Conservation (phyloP, 1,284 basidiomycete genomes). For the Ustilago bromivora region DNA sequence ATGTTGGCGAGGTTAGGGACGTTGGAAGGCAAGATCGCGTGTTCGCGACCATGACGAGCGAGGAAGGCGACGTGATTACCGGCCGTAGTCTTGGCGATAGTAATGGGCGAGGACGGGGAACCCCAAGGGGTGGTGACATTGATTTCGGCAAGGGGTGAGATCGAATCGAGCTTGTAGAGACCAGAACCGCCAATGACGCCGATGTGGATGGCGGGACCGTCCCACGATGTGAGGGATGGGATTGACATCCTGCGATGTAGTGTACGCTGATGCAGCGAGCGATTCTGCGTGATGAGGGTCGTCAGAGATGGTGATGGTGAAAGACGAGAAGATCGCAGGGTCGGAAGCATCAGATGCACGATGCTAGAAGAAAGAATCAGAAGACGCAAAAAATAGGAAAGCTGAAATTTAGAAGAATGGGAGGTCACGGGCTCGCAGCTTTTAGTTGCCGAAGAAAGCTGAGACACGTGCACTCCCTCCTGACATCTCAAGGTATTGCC, state of each 20-base stretch:
- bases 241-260: conserved; percentile 25
- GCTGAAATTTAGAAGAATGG: conserved; percentile 1
- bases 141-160: conserved; percentile 62
- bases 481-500: background rate
- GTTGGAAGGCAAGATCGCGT: conserved; percentile 72
- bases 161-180: conserved; percentile 66
- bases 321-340: background rate
- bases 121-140: conserved; percentile 83
- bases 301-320: background rate
- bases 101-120: conserved; percentile 88
- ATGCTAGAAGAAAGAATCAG: background rate
- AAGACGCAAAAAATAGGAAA: background rate
- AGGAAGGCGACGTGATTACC: conserved; percentile 87
- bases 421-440: background rate
- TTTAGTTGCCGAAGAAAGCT: background rate
- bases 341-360: conserved; percentile 3
- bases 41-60: conserved; percentile 85
- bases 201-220: conserved; percentile 52
- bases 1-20: conserved; percentile 88
- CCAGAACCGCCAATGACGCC: conserved; percentile 68
- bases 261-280: conserved; percentile 1
- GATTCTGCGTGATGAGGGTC: background rate
- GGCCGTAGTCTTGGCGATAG: conserved; percentile 83
- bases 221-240: conserved; percentile 37
- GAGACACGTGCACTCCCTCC: background rate